Evolutionary conservation across 2,329 filamentous ascomycete genomes (phyloP), one percentile per base, ranked within the genome.

Genomic region (Apiospora phragmitis): DNA sequence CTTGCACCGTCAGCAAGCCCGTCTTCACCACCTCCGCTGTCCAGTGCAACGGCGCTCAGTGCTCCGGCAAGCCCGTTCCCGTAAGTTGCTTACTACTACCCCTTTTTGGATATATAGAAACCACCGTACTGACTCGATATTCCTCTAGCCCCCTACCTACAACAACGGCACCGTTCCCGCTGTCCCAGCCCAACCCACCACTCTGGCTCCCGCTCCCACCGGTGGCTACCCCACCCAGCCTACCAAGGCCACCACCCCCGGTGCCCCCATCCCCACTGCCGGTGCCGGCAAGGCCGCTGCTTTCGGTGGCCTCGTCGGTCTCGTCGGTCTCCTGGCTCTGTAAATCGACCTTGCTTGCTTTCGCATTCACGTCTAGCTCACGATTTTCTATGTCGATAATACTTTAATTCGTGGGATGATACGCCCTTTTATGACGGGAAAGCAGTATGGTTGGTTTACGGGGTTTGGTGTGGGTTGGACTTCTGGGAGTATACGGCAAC

Each of bases 1-100:
- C 90, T 76, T 92, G 90, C 90, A 93, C 89, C 79, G 79, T 90
- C 82, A 87, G 85, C 84, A 87, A 86, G 84, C 87, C 89, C 69
- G 83, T 90, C 76, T 82, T 83, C 79, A 85, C 83, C 80, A 83
- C 84, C 79, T 84, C 85, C 73, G 80, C 83, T 65, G 86, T 89
- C 65, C 76, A 83, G 72, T 80, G 77, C 75, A 67, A 71, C 67
- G 47, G 47, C 16, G 47, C 47, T 16, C 77, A 76, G 68, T 79
- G 78, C 70, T 35, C 51, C 26, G 51, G 51, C 18, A 18, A 32
- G 18, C 66, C 70, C 8, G 68, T 38, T 65, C 70, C 55, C 32
- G 55, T 62, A 62, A 62, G 55, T 47, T 47, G 21, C 5, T 38
- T 38, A 8, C 51, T n/a, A 12, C 32, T 18, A 2, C 8, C 29